A percentile compares a stretch with the other conserved stretches of the same genome.
Conservation (phyloP, 345 rosid genomes). For the Eucalyptus marginata region DNA sequence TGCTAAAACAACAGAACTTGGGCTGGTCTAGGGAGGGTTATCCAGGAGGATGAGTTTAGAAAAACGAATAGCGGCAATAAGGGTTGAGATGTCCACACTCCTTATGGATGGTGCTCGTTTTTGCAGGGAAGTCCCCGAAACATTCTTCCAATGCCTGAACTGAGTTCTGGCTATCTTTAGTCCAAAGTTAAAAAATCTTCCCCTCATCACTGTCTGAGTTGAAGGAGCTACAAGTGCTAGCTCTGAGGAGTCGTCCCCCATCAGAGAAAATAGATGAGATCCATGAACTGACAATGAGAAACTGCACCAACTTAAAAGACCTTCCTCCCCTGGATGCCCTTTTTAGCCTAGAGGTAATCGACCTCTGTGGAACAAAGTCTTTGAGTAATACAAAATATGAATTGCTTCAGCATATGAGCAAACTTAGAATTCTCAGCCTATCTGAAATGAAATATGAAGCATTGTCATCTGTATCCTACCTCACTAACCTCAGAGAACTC, state of each 20-base stretch:
- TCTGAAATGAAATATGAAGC: background rate
- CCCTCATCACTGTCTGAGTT: slow-evolving; percentile 2
- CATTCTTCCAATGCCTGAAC: background rate
- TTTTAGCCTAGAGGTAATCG: background rate
- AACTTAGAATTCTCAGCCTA: background rate
- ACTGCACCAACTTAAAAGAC: background rate
- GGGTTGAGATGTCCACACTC: background rate
- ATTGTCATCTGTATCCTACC: no score
- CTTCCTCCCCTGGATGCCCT: background rate
- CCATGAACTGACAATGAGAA: background rate
- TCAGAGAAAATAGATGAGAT: background rate
- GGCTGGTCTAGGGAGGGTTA: slow-evolving; percentile 19
- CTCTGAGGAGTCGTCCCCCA: slow-evolving; percentile 18
- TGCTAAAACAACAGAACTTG: background rate
- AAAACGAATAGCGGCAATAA: slow-evolving; percentile 7
- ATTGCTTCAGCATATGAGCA: background rate
- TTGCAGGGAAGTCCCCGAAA: background rate
- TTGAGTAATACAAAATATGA: background rate
- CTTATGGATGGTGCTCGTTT: background rate
- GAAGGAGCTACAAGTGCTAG: slow-evolving; percentile 26
- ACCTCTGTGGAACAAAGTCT: background rate
- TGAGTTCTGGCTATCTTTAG: background rate
- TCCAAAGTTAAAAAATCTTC: background rate
- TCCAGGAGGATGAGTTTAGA: slow-evolving; percentile 32
- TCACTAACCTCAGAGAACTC: background rate